Evolutionary conservation across 2,329 filamentous ascomycete genomes (phyloP).

Genomic region (Diaporthe sp.): DNA sequence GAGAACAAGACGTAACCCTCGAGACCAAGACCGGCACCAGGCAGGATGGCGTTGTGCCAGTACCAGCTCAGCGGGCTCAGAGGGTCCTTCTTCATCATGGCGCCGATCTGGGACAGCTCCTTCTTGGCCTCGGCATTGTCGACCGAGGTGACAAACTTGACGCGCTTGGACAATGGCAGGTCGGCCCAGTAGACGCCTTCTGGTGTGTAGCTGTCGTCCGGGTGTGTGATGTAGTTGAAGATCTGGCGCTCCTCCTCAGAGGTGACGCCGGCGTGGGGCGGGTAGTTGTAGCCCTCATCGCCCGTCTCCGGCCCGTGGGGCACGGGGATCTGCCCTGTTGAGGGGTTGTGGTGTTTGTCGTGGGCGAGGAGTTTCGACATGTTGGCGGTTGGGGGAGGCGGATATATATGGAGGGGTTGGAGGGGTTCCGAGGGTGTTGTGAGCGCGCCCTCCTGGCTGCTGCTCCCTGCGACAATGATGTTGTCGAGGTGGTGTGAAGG

Average conservation of each 20-base stretch:
- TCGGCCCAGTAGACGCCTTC: slow-evolving; percentile 96
- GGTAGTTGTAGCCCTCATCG: slow-evolving; percentile 63
- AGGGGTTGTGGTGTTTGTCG: slow-evolving; percentile 57
- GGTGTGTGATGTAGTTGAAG: slow-evolving; percentile 86
- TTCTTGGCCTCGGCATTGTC: slow-evolving; percentile 77
- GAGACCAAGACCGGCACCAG: slow-evolving; percentile 90
- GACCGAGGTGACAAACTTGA: slow-evolving; percentile 82
- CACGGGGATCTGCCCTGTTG: slow-evolving; percentile 67
- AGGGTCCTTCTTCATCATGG: slow-evolving; percentile 89
- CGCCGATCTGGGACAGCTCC: slow-evolving; percentile 77
- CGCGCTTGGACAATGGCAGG: slow-evolving; percentile 77
- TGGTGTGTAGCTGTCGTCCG: slow-evolving; percentile 87
- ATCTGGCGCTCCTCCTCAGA: slow-evolving; percentile 67
- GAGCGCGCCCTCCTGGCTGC: not conserved
- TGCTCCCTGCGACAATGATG: not conserved
- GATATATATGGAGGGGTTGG: slow-evolving; percentile 6
- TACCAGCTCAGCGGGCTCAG: slow-evolving; percentile 89
- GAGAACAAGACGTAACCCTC: slow-evolving; percentile 98
- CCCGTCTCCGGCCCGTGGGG: slow-evolving; percentile 67
- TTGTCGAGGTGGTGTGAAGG: slow-evolving; percentile 10
- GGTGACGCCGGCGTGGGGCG: slow-evolving; percentile 51
- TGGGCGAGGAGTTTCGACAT: slow-evolving; percentile 57
- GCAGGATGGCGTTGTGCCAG: slow-evolving; percentile 90
- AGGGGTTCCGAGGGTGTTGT: not conserved
- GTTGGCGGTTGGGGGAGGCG: slow-evolving; percentile 25